phyloP scores from a whole-genome alignment of 495 filamentous ascomycete species.

The Jackrogersella multiformis region DNA sequence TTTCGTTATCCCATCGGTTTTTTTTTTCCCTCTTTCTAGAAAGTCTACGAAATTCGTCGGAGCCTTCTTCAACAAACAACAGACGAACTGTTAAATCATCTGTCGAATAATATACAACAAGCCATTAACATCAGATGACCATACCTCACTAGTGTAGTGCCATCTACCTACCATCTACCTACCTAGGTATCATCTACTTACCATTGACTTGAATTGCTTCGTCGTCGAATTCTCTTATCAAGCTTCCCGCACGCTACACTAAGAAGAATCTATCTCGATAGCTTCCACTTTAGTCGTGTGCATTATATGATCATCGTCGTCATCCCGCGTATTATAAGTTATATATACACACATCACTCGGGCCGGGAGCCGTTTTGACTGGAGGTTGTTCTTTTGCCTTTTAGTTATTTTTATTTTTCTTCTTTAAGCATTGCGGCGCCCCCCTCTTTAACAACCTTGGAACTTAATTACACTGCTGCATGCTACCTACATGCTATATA shows the following conservation, averaged over 20 bases:
- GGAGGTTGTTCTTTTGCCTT: conserved; percentile 1
- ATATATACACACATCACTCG: conserved; percentile 12
- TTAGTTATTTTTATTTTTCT: too few relatives aligned
- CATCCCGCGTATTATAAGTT: conserved; percentile 14
- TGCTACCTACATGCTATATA: conserved; percentile 12
- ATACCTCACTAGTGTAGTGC: neutral
- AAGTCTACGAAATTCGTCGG: neutral
- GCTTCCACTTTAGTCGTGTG: neutral
- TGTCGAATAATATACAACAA: neutral
- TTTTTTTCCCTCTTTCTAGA: too few relatives aligned
- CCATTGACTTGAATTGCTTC: neutral
- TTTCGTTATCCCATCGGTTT: too few relatives aligned
- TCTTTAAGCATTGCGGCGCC: conserved; percentile 17
- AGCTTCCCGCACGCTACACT: too few relatives aligned
- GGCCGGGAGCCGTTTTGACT: conserved; percentile 12
- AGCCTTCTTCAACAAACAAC: neutral
- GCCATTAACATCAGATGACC: neutral
- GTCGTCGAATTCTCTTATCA: conserved; percentile 11
- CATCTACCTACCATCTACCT: too few relatives aligned
- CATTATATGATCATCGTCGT: conserved; percentile 13
- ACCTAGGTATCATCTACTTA: too few relatives aligned
- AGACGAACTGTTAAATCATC: neutral
- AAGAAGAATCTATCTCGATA: too few relatives aligned
- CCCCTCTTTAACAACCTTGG: too few relatives aligned
- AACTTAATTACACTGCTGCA: conserved; percentile 13